Conservation (phyloP, 1,139 yeast species). For the Suhomyces chickasaworum region DNA sequence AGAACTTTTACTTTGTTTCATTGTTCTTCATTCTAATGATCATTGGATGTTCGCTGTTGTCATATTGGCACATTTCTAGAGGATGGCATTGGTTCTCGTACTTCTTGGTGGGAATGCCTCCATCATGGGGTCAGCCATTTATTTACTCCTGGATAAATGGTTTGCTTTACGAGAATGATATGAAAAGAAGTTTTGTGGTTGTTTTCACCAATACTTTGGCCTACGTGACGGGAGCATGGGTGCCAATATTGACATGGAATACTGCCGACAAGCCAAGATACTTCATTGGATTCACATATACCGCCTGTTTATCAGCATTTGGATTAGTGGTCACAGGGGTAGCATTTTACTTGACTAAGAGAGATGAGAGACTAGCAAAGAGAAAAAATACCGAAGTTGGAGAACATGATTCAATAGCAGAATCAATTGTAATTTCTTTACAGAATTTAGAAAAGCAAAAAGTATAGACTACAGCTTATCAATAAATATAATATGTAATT, state of each 20-base stretch:
- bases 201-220: slow-evolving; percentile 28
- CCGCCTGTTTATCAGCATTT: slow-evolving; percentile 24
- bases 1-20: slow-evolving; percentile 39
- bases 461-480: not conserved
- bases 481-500: not conserved
- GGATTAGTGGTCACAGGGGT: slow-evolving; percentile 24
- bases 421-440: not conserved
- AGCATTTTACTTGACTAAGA: slow-evolving; percentile 32
- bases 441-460: not conserved
- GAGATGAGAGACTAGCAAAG: slow-evolving; percentile 29
- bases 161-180: slow-evolving; percentile 22
- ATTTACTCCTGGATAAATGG: slow-evolving; percentile 30
- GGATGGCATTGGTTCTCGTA: slow-evolving; percentile 54
- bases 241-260: slow-evolving; percentile 31
- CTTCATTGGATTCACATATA: slow-evolving; percentile 26
- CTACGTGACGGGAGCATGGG: slow-evolving; percentile 28
- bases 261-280: slow-evolving; percentile 38
- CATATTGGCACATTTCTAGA: slow-evolving; percentile 49
- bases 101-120: slow-evolving; percentile 50
- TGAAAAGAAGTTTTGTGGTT: slow-evolving; percentile 28
- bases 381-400: not conserved
- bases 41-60: slow-evolving; percentile 45
- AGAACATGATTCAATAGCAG: not conserved
- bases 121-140: slow-evolving; percentile 34
- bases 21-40: slow-evolving; percentile 38